Conservation (phyloP, 2,329 filamentous ascomycete genomes). For the Dactylonectria estremocensis region DNA sequence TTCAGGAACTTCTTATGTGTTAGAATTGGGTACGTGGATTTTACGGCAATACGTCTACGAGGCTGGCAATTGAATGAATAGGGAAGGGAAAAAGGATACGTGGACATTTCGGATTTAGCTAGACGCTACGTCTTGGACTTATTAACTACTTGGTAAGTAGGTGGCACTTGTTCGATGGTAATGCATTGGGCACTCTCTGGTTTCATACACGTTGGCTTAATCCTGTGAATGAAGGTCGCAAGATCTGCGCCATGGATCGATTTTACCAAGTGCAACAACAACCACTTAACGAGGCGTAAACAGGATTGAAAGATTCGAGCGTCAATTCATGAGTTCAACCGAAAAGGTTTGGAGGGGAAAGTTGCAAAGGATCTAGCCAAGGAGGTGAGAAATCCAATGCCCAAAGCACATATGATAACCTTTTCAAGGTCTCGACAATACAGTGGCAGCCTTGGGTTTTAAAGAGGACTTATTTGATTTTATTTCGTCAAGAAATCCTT, state of each 20-base stretch:
- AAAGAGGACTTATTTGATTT: conserved; percentile 54
- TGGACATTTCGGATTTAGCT: background rate
- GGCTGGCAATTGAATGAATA: background rate
- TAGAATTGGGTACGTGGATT: background rate
- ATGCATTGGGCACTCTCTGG: background rate
- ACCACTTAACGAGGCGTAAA: background rate
- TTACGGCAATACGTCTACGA: background rate
- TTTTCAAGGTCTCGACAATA: conserved; percentile 23
- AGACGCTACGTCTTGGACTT: background rate
- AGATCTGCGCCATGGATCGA: background rate
- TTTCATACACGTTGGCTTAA: background rate
- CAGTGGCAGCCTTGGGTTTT: conserved; percentile 28
- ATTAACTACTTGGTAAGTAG: background rate
- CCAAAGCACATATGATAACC: background rate
- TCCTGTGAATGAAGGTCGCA: background rate
- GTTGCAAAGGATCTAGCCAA: conserved; percentile 12
- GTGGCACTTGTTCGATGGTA: background rate
- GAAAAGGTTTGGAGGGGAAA: conserved; percentile 16
- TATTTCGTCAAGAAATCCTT: conserved; percentile 57
- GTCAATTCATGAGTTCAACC: conserved; percentile 23
- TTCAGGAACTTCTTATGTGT: conserved; percentile 1
- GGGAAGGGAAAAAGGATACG: background rate
- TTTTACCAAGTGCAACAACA: background rate
- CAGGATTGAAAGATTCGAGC: conserved; percentile 2
- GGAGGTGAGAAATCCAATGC: conserved; percentile 14